Conservation (phyloP, 768 basidiomycete species). For the Suillus bovinus region DNA sequence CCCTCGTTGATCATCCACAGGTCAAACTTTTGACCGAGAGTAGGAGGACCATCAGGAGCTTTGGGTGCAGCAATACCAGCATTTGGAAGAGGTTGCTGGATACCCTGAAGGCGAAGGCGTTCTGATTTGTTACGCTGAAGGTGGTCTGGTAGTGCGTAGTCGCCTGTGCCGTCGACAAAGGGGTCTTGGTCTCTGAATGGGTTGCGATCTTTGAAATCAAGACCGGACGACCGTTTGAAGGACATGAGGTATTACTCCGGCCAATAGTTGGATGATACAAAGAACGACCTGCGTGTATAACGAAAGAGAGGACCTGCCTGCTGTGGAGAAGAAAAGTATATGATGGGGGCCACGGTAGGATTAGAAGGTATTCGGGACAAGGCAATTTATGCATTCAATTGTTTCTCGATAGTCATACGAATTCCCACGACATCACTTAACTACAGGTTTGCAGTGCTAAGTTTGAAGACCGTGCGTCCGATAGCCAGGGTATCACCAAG, state of each 20-base stretch:
- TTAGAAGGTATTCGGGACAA: not conserved
- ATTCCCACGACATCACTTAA: not conserved
- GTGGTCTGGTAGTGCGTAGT: conserved; percentile 37
- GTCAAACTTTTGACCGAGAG: conserved; percentile 48
- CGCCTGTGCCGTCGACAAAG: conserved; percentile 31
- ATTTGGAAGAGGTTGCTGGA: conserved; percentile 62
- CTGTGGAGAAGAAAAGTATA: conserved; percentile 11
- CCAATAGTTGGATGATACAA: conserved; percentile 4
- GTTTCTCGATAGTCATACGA: not conserved
- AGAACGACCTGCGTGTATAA: conserved; percentile 28
- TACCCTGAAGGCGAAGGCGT: conserved; percentile 77
- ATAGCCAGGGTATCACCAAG: not conserved
- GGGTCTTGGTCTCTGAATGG: conserved; percentile 55
- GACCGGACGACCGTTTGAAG: conserved; percentile 54
- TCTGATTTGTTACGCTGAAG: conserved; percentile 88
- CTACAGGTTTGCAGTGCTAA: not conserved
- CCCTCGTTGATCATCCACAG: conserved; percentile 98
- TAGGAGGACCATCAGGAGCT: conserved; percentile 38
- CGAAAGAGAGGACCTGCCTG: conserved; percentile 29
- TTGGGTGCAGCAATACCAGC: conserved; percentile 21
- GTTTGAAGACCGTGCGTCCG: not conserved
- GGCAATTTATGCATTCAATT: not conserved
- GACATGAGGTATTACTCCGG: conserved; percentile 29
- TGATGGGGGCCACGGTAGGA: not conserved
- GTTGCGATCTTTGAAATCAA: conserved; percentile 67